phyloP scores from a whole-genome alignment of 371 early-diverging fungal genomes.

The Mucor irregularis region DNA sequence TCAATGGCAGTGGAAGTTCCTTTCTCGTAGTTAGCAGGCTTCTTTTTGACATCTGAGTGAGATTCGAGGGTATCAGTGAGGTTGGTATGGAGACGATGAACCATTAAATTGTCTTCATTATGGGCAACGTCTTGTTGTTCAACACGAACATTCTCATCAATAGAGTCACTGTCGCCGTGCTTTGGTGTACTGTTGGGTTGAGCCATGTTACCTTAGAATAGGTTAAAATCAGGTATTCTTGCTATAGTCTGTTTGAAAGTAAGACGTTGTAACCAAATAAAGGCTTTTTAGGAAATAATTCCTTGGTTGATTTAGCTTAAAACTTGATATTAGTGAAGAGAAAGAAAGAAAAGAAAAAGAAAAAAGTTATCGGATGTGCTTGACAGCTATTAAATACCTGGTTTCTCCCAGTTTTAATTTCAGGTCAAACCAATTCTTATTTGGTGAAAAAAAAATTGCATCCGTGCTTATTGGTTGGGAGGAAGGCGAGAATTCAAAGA shows the following conservation, averaged over 20 bases:
- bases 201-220: no score
- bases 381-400: no score
- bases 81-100: slow-evolving; percentile 3
- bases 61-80: slow-evolving; percentile 10
- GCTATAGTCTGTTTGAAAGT: no score
- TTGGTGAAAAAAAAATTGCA: background rate
- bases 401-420: no score
- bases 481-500: slow-evolving; percentile 1
- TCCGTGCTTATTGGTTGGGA: background rate
- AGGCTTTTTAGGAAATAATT: no score
- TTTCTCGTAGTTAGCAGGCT: slow-evolving; percentile 1
- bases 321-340: no score
- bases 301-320: no score
- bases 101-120: background rate
- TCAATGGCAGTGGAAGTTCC: slow-evolving; percentile 13
- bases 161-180: no score
- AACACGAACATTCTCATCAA: background rate
- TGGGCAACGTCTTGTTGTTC: background rate
- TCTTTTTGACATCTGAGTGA: slow-evolving; percentile 7
- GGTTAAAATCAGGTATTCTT: no score
- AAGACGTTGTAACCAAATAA: no score
- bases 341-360: background rate
- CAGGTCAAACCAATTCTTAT: no score
- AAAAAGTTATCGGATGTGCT: background rate
- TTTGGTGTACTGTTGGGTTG: no score